Base-by-base conservation (phyloP, 2,329 filamentous ascomycete species). In the Arthrobotrys megalospora region DNA sequence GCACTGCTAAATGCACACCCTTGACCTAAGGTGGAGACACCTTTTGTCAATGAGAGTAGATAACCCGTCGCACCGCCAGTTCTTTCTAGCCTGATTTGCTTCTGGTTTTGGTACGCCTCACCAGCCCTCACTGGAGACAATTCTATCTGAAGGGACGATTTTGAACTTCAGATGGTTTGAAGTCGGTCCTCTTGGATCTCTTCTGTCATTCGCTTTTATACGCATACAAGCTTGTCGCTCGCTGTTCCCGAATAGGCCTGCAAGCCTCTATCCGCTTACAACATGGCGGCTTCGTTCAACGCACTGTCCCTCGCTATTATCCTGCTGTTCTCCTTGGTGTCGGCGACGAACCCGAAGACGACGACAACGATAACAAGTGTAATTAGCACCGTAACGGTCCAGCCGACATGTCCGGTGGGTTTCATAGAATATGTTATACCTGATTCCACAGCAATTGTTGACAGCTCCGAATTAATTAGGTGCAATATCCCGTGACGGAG, bases 141-240 rank as follows among this genome's bases (percentile, higher is more conserved):
- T 71, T 45, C 73, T 58, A 58, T 68, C 75, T 72, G 75, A 72
- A 67, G 75, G 67, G 67, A 78, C 75, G 67, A 36, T 78, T 64
- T 68, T 72, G 75, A 78, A 78, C 75, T 78, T 78, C 75, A 78
- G 75, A 72, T 72, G 75, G 47, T 78, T 63, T 67, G 67, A 78
- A 64, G 66, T 78, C 43, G 58, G 34, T 65, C 16, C 66, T 68
- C 41, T 71, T 69, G 48, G 67, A 55, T 71, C 43, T 47, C 52
- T 68, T 58, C 50, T 48, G 75, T 72, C 75, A 65, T 72, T 78
- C 75, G 75, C 75, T 78, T 77, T 78, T 71, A 48, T 64, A 63
- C 50, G 66, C 53, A 36, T 47, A 41, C 21, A 78, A 72, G 67
- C 67, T 41, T 63, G 67, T 68, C 75, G 67, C 58, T 78, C 73